Base-by-base conservation (phyloP, 768 basidiomycete species). In the Lactifluus echinatus region DNA sequence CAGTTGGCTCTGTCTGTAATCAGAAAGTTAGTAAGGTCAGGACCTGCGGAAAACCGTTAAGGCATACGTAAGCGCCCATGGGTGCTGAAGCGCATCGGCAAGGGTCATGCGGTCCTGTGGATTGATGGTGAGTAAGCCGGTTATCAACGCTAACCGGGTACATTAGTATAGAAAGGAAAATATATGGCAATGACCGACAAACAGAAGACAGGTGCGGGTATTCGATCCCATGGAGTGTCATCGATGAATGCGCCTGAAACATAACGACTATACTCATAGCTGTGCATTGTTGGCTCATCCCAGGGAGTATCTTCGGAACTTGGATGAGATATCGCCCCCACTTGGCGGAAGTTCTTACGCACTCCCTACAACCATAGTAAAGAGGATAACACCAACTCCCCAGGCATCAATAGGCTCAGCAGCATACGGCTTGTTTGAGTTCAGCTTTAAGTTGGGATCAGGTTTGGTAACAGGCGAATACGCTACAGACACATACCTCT, bases 361-460 rank as follows among this genome's bases (percentile, higher is more conserved):
- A 95, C 95, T 98, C 46, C 96, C 96, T 8, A 79, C 85, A 0
- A 98, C 75, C 45, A 99, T 74, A 0, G 95, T 89, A 68, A 89
- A 98, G 0, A 99, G 74, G 45, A 99, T 95, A 26, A 98, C 89
- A 0, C 96, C 96, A 40, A 90, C 81, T 0, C 93, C 93, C 96
- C 96, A 99, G 8, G 91, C 83, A 68, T 99, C 96, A 23, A 98
- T 81, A 0, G 96, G 93, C 56, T 96, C 92, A 2, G 93, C 96
- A 14, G 82, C 70, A 70, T 98, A 99, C 0, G 89, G 79, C 10
- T 68, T 73, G 3, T 82, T 75, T 3, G 73, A 73, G 34, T 83
- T 84, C 31, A 95, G 70, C 93, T 94, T 55, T 31, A 7, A 8
- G 11, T 10, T 46, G 24, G 4, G 5, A 59, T 61, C 11, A 52